Conservation (phyloP, 345 rosid genomes). For the Lenwebbia sp. region DNA sequence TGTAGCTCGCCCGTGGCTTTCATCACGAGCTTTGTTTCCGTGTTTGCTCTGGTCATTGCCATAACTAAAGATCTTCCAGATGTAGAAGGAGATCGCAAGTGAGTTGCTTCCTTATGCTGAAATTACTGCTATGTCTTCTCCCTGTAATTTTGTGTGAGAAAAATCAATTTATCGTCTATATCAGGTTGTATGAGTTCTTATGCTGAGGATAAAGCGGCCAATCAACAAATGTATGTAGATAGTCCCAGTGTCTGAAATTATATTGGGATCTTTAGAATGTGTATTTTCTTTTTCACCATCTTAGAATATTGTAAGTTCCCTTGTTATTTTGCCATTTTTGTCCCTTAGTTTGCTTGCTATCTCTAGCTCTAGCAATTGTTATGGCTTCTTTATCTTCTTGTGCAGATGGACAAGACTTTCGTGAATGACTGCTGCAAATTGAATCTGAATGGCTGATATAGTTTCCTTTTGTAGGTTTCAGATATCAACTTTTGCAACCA, state of each 20-base stretch:
- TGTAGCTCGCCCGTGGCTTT: constrained; percentile 95
- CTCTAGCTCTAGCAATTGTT: neutral
- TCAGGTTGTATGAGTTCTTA: neutral
- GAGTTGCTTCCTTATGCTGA: constrained; percentile 15
- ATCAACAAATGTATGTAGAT: neutral
- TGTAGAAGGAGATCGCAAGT: constrained; percentile 98
- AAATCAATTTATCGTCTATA: neutral
- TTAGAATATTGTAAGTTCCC: neutral
- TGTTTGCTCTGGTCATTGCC: constrained; percentile 91
- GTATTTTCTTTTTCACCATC: neutral
- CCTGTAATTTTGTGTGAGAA: neutral
- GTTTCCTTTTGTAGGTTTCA: constrained; percentile 38
- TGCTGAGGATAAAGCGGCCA: neutral
- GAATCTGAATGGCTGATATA: neutral
- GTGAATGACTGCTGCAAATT: neutral
- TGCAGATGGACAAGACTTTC: neutral
- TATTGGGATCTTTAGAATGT: neutral
- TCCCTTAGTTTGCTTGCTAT: neutral
- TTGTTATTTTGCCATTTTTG: neutral
- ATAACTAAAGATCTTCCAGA: constrained; percentile 95
- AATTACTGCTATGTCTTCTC: neutral
- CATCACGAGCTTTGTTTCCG: constrained; percentile 81
- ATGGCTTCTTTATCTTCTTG: neutral
- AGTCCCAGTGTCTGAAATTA: neutral
- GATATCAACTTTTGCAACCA: constrained; percentile 89